A percentile compares a stretch with the other conserved stretches of the same genome.
phyloP scores from a whole-genome alignment of 208 protist genomes.

The Borovskyia barvae region DNA sequence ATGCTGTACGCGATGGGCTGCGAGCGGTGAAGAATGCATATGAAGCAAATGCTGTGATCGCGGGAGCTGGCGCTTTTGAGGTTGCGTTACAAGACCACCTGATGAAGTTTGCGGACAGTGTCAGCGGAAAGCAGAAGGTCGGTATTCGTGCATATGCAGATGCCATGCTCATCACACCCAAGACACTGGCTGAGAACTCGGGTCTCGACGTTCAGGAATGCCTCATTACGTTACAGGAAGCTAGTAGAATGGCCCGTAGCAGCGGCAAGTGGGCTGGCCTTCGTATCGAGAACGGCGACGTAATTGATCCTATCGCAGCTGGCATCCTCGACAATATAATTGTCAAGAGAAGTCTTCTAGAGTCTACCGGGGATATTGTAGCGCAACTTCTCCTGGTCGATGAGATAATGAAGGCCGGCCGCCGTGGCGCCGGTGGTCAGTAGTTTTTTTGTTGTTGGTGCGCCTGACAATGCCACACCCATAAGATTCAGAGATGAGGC shows the following conservation, averaged over 20 bases:
- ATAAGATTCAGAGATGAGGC: not conserved
- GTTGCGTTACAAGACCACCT: constrained; percentile 93
- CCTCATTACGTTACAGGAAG: constrained; percentile 95
- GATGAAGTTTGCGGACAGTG: constrained; percentile 84
- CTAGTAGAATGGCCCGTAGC: constrained; percentile 56
- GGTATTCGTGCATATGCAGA: constrained; percentile 99
- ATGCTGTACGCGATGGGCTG: constrained; percentile 99
- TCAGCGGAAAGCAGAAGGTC: constrained; percentile 93
- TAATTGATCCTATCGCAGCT: constrained; percentile 90
- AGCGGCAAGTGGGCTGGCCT: constrained; percentile 92
- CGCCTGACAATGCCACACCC: not conserved
- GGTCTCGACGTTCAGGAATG: constrained; percentile 98
- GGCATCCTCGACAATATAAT: constrained; percentile 99
- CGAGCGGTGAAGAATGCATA: constrained; percentile 99
- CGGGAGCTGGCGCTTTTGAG: constrained; percentile 99
- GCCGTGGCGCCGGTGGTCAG: constrained; percentile 75
- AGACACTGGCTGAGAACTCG: constrained; percentile 98
- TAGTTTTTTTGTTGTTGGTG: constrained; percentile 5
- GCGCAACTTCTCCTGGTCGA: constrained; percentile 99
- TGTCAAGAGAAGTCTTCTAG: constrained; percentile 98
- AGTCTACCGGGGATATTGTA: constrained; percentile 96
- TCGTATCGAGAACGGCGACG: constrained; percentile 97
- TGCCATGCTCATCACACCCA: constrained; percentile 98
- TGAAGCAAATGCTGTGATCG: constrained; percentile 93
- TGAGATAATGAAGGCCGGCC: constrained; percentile 99